Conservation (phyloP, 257 asterid genomes). For the Solanum chaucha region DNA sequence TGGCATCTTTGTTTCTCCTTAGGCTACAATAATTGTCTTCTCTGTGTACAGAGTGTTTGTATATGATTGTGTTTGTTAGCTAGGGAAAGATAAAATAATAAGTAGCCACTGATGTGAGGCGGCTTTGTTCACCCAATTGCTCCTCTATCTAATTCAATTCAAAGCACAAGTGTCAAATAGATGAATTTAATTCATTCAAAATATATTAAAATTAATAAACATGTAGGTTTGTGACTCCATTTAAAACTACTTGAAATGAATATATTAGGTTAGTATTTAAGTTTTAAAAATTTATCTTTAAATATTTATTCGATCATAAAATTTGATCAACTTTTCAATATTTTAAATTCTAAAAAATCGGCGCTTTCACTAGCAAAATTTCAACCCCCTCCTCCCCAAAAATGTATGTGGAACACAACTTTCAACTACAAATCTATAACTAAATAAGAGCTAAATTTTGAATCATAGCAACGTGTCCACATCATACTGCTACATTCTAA, state of each 20-base stretch:
- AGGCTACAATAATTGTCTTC: background rate
- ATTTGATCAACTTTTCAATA: too few relatives aligned
- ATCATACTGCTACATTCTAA: background rate
- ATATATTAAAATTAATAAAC: background rate
- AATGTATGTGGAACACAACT: background rate
- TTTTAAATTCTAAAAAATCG: too few relatives aligned
- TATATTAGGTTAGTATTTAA: background rate
- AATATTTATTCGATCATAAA: too few relatives aligned
- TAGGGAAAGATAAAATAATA: background rate
- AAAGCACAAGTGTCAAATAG: background rate
- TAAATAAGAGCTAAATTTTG: background rate
- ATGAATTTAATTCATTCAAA: background rate
- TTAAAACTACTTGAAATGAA: background rate
- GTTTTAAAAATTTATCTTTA: background rate
- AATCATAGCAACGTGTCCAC: background rate
- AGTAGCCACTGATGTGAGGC: constrained; percentile 38
- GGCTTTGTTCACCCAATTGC: constrained; percentile 45
- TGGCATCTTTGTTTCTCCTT: constrained; percentile 1
- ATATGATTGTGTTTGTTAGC: background rate
- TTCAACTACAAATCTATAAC: background rate
- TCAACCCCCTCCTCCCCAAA: background rate
- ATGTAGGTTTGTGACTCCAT: background rate
- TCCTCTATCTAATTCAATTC: background rate
- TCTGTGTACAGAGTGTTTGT: constrained; percentile 1
- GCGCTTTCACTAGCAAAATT: background rate